Evolutionary conservation across 768 basidiomycete genomes (phyloP), one percentile per base, ranked within the genome.

Genomic region (Russula dissimulans): DNA sequence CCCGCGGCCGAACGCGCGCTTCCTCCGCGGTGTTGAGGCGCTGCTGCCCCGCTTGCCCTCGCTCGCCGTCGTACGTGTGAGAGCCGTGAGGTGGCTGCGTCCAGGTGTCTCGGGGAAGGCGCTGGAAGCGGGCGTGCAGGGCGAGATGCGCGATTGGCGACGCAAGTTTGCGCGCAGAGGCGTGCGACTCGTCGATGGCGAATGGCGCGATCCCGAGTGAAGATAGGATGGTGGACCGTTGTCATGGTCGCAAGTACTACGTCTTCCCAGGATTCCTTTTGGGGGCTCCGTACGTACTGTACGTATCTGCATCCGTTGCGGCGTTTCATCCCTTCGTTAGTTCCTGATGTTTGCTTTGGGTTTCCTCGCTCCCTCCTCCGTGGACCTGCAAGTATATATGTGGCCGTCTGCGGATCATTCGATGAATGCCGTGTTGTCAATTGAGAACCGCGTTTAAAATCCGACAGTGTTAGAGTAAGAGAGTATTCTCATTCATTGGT

Each of bases 131-230:
- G 90, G 90, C 8, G 79, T 89, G 14, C 89, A 91, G 71, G 90
- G 89, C 45, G 86, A 89, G 69, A 85, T 92, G 82, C 74, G 77
- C 63, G 80, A 83, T 58, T 92, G 90, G 90, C 78, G 77, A 61
- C 77, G 80, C 49, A 78, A 85, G 54, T 74, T 92, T 36, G 74
- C 73, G 11, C 75, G 82, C 57, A 75, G 79, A 66, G 76, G 80
- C 1, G 78, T 92, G 49, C 76, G 78, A 22, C 71, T 92, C 32
- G 73, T 91, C 55, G 90, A 92, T 67, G 77, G 79, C 15, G 83
- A 88, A 59, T 91, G 90, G 87, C 83, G 77, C 61, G 78, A 66
- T 58, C 65, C 65, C 14, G 53, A 39, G 36, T 64, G 56, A 60
- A 17, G 11, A 14, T 2, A 26, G 5, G 5, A 4, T 7, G 15